phyloP scores from a whole-genome alignment of 2,329 filamentous ascomycete genomes.

The Didymosphaeria variabile region DNA sequence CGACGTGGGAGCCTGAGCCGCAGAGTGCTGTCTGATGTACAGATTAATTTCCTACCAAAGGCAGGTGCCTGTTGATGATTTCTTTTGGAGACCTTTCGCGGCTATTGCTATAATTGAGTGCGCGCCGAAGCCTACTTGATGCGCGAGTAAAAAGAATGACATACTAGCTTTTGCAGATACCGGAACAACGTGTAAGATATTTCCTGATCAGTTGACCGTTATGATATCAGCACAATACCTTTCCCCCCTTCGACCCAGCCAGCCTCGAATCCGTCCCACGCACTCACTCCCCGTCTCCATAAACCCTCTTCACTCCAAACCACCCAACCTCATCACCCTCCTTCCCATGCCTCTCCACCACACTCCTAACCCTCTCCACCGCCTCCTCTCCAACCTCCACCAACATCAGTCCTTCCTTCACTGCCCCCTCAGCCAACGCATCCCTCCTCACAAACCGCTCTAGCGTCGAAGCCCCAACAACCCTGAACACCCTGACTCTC shows the following conservation, averaged over 20 bases:
- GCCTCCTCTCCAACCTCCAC: conserved; percentile 34
- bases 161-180: too few species aligned
- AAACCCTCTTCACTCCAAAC: conserved; percentile 29
- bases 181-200: too few species aligned
- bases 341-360: conserved; percentile 18
- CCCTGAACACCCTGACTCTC: conserved; percentile 24
- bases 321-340: conserved; percentile 27
- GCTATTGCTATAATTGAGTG: neutral
- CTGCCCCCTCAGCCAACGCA: conserved; percentile 6
- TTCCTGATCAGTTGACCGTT: neutral
- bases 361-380: conserved; percentile 26
- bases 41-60: neutral
- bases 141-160: too few species aligned
- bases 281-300: conserved; percentile 22
- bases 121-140: too few species aligned
- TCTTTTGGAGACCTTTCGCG: neutral
- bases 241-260: too few species aligned
- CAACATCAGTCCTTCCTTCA: conserved; percentile 30
- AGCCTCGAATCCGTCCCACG: too few species aligned
- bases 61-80: neutral
- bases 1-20: conserved; percentile 22
- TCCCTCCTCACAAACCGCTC: conserved; percentile 28
- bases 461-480: conserved; percentile 29
- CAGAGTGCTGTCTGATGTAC: conserved; percentile 17
- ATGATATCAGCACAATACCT: too few species aligned